Evolutionary conservation across 2,329 filamentous ascomycete species (phyloP), one percentile per base, ranked within the genome.

Genomic region (Colletotrichum chrysophilum): DNA sequence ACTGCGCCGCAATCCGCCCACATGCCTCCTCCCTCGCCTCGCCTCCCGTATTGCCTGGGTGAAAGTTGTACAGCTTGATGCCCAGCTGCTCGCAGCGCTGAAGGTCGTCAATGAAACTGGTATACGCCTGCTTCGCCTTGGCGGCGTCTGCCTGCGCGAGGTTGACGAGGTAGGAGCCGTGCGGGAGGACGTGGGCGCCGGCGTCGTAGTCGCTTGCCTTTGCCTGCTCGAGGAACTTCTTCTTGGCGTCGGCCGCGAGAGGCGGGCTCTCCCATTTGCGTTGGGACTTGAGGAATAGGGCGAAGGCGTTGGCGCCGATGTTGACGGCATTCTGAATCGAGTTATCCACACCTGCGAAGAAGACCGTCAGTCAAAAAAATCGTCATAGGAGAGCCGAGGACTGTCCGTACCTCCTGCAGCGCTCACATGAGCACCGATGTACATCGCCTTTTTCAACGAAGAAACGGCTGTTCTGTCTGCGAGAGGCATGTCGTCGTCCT

Each of bases 151-250:
- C 89, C 81, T 98, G 95, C 1, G 97, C 97, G 7, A 99, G 91
- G 82, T 99, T 99, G 81, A 99, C 96, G 9, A 99, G 93, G 83
- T 99, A 99, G 2, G 95, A 98, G 38, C 97, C 97, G 83, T 99
- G 97, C 0, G 97, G 97, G 2, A 99, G 92, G 80, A 96, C 91
- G 85, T 95, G 93, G 82, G 91, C 91, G 72, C 88, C 88, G 8
- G 92, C 90, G 80, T 95, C 92, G 84, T 96, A 98, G 66, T 87
- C 86, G 82, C 96, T 92, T 66, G 93, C 86, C 66, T 91, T 88
- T 81, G 95, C 95, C 36, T 92, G 87, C 58, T 89, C 88, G 71
- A 90, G 90, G 86, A 98, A 99, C 52, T 92, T 89, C 56, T 92
- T 88, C 66, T 91, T 89, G 69, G 93, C 91, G 30, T 94, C 92